Evolutionary conservation across 1,139 yeast species (phyloP).

Genomic region (Nakaseomyces sp.): DNA sequence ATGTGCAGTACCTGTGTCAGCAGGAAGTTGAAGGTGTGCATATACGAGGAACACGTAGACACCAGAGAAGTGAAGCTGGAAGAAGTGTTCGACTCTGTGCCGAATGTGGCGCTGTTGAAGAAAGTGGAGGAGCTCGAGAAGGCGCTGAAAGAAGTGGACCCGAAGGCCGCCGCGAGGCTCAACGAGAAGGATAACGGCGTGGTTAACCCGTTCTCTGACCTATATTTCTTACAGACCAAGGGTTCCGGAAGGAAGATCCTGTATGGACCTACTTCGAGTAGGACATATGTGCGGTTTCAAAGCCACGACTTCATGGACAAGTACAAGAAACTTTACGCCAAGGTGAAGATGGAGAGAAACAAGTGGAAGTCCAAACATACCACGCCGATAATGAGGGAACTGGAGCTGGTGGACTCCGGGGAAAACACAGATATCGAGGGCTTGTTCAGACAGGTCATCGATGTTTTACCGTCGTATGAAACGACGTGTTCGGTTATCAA

Average conservation of each 20-base stretch:
- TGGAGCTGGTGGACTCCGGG: conserved; percentile 6
- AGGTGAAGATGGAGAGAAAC: conserved; percentile 18
- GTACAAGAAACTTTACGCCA: conserved; percentile 20
- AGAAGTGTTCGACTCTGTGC: conserved; percentile 1
- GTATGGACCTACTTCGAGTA: conserved; percentile 26
- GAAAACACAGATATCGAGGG: conserved; percentile 3
- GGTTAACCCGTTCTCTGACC: conserved; percentile 17
- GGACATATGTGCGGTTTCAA: conserved; percentile 16
- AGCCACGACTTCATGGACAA: conserved; percentile 17
- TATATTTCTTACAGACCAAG: conserved; percentile 14
- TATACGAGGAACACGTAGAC: conserved; percentile 16
- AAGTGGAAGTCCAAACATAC: conserved; percentile 16
- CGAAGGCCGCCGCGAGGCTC: not conserved
- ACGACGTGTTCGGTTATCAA: conserved; percentile 12
- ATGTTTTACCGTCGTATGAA: conserved; percentile 22
- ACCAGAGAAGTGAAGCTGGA: conserved; percentile 1
- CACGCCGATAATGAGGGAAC: conserved; percentile 8
- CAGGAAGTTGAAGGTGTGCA: conserved; percentile 21
- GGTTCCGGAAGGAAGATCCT: conserved; percentile 15
- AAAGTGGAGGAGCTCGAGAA: conserved; percentile 6
- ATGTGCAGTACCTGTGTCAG: conserved; percentile 23
- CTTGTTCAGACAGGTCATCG: conserved; percentile 14
- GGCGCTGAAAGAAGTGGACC: conserved; percentile 1
- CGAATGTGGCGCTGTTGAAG: conserved; percentile 3
- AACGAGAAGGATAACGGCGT: not conserved